Evolutionary conservation across 2,329 filamentous ascomycete genomes (phyloP).

Genomic region (Hypoxylon sp.): DNA sequence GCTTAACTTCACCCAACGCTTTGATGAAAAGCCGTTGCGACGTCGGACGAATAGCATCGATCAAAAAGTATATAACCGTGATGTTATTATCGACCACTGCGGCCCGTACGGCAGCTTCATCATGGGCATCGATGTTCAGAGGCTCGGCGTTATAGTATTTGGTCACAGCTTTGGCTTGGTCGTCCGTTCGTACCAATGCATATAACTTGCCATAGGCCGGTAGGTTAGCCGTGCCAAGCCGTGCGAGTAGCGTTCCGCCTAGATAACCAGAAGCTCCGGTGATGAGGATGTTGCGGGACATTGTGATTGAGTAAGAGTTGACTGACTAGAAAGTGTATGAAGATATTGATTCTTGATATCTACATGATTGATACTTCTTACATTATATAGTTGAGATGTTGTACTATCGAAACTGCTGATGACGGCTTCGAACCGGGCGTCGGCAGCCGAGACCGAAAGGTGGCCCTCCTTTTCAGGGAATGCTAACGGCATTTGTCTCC

Average conservation of each 20-base stretch:
- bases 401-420: too few species aligned
- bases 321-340: too few species aligned
- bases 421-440: too few species aligned
- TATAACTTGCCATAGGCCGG: slow-evolving; percentile 54
- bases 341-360: too few species aligned
- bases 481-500: too few species aligned
- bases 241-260: slow-evolving; percentile 58
- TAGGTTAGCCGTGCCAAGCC: slow-evolving; percentile 48
- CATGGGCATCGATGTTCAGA: slow-evolving; percentile 50
- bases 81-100: slow-evolving; percentile 55
- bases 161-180: slow-evolving; percentile 57
- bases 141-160: slow-evolving; percentile 54
- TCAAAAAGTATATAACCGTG: slow-evolving; percentile 58
- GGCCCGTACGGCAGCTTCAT: slow-evolving; percentile 48
- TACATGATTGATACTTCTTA: too few species aligned
- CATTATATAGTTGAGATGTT: too few species aligned
- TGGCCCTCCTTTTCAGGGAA: too few species aligned
- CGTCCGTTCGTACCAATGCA: slow-evolving; percentile 56
- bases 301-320: too few species aligned
- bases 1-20: slow-evolving; percentile 55
- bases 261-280: slow-evolving; percentile 64
- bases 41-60: slow-evolving; percentile 50
- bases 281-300: slow-evolving; percentile 54
- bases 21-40: slow-evolving; percentile 54
- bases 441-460: too few species aligned